These are phyloP conservation scores for Fusarium concolor DNA, from an alignment of 2,329 filamentous ascomycete species.

Conservation along the genomic window DNA sequence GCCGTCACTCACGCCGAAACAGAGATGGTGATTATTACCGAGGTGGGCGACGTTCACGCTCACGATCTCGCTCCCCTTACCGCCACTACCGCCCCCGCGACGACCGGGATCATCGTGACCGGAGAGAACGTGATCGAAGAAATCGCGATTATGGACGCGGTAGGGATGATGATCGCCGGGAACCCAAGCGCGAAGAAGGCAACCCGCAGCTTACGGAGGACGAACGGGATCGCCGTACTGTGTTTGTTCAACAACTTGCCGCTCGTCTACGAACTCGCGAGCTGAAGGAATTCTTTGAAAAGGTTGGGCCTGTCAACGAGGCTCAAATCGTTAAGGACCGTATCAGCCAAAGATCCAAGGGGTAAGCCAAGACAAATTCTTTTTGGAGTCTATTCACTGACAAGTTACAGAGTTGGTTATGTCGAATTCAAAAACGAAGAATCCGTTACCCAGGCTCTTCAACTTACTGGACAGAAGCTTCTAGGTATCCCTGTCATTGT, in stretches of 20 bases:
- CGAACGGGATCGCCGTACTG: constrained; percentile 94
- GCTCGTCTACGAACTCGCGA: constrained; percentile 92
- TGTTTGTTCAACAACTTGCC: constrained; percentile 98
- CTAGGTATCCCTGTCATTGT: constrained; percentile 99
- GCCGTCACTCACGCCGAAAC: constrained; percentile 78
- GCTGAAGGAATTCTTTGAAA: constrained; percentile 94
- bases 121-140: constrained; percentile 66
- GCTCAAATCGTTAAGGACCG: constrained; percentile 99
- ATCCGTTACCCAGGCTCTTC: constrained; percentile 90
- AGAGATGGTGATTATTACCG: constrained; percentile 80
- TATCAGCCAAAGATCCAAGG: constrained; percentile 96
- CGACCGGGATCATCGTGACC: constrained; percentile 62
- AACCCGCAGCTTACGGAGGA: constrained; percentile 89
- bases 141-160: constrained; percentile 65
- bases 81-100: constrained; percentile 68
- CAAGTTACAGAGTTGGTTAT: constrained; percentile 85
- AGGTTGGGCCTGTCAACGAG: constrained; percentile 93
- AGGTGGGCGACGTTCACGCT: constrained; percentile 66
- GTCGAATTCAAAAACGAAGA: constrained; percentile 99
- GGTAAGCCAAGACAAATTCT: constrained; percentile 68
- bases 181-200: constrained; percentile 58
- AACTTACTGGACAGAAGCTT: constrained; percentile 98
- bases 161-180: constrained; percentile 61
- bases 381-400: constrained; percentile 1
- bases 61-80: constrained; percentile 78